Conservation (phyloP, 441 rosid species). For the Adansonia grandidieri region DNA sequence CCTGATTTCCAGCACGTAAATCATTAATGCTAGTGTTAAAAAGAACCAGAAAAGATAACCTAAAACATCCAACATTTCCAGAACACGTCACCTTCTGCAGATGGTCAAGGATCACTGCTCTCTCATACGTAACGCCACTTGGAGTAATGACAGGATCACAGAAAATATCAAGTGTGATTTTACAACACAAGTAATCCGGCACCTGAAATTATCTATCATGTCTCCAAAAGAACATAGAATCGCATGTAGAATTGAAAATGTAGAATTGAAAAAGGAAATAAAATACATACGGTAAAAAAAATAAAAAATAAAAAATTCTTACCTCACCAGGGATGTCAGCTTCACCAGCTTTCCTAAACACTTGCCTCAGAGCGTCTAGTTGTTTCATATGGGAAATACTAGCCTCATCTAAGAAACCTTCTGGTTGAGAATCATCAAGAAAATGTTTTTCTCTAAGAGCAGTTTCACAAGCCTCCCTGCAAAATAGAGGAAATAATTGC, state of each 20-base stretch:
- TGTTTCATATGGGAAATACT: constrained; percentile 43
- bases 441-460: constrained; percentile 71
- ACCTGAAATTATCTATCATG: constrained; percentile 50
- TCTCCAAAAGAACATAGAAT: constrained; percentile 15
- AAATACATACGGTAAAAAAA: background rate
- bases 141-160: constrained; percentile 92
- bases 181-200: constrained; percentile 89
- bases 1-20: constrained; percentile 42
- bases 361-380: constrained; percentile 52
- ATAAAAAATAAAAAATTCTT: constrained; percentile 7
- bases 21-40: constrained; percentile 2
- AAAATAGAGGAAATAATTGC: constrained; percentile 28
- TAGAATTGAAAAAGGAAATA: background rate
- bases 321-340: constrained; percentile 76
- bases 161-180: constrained; percentile 82
- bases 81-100: constrained; percentile 58
- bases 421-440: constrained; percentile 51
- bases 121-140: constrained; percentile 89
- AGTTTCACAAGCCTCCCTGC: constrained; percentile 75
- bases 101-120: constrained; percentile 85
- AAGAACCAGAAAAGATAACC: background rate
- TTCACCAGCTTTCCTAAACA: constrained; percentile 70
- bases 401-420: constrained; percentile 57
- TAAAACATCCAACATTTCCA: background rate
- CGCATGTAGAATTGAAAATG: background rate